Evolutionary conservation across 2,329 filamentous ascomycete genomes (phyloP).

Genomic region (Periconia sp.): DNA sequence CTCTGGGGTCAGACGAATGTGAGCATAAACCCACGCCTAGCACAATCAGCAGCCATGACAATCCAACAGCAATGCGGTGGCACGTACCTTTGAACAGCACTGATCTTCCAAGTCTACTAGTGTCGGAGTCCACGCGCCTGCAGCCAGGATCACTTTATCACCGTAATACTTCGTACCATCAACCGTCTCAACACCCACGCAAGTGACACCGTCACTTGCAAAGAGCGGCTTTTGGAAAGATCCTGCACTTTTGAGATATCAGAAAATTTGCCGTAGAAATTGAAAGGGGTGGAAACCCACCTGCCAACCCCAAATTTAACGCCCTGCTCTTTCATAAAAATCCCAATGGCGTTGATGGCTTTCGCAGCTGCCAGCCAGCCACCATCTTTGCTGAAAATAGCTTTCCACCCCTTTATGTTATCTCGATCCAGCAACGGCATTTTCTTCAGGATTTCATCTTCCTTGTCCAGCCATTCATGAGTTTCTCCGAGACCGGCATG

Average conservation of each 20-base stretch:
- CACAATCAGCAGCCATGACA: not conserved
- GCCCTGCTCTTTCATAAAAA: constrained; percentile 40
- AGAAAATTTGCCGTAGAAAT: not conserved
- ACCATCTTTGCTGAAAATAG: constrained; percentile 47
- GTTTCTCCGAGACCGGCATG: constrained; percentile 32
- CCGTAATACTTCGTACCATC: constrained; percentile 47
- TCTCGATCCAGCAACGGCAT: constrained; percentile 44
- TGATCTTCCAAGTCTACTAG: constrained; percentile 34
- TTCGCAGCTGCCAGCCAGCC: constrained; percentile 53
- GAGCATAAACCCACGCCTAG: constrained; percentile 56
- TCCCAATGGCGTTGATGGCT: constrained; percentile 51
- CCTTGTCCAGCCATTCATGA: constrained; percentile 48
- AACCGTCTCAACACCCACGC: constrained; percentile 46
- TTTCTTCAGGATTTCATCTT: constrained; percentile 48
- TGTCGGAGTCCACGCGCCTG: constrained; percentile 36
- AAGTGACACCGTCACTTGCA: constrained; percentile 36
- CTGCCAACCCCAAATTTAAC: constrained; percentile 48
- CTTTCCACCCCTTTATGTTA: constrained; percentile 52
- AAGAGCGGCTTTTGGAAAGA: constrained; percentile 50
- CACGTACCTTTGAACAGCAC: constrained; percentile 58
- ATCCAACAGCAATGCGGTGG: constrained; percentile 36
- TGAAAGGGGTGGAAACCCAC: not conserved
- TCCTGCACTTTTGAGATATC: constrained; percentile 33
- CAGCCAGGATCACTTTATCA: constrained; percentile 49
- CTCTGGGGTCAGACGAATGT: constrained; percentile 52